Evolutionary conservation across 2,329 filamentous ascomycete species (phyloP).

Genomic region (Trichoderma sp.): DNA sequence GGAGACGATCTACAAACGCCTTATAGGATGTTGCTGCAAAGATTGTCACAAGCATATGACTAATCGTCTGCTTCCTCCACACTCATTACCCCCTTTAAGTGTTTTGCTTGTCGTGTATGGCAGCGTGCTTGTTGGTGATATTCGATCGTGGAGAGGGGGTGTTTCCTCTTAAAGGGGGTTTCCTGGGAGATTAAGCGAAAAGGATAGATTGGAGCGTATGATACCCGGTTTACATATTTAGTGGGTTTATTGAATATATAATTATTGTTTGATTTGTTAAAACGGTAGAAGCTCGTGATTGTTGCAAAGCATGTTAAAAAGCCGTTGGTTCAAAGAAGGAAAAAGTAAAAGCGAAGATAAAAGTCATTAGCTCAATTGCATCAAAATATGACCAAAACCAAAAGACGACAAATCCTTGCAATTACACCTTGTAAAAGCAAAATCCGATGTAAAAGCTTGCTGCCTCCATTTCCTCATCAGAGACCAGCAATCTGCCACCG

Average conservation of each 20-base stretch:
- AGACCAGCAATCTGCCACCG: slow-evolving; percentile 68
- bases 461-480: slow-evolving; percentile 87
- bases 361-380: neutral
- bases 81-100: neutral
- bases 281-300: neutral
- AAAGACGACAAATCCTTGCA: neutral
- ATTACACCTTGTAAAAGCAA: slow-evolving; percentile 91
- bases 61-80: neutral
- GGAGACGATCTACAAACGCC: slow-evolving; percentile 58
- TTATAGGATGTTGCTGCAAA: slow-evolving; percentile 28
- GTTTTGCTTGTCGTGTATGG: neutral
- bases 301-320: neutral
- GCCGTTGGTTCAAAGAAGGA: neutral
- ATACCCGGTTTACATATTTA: slow-evolving; percentile 21
- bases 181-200: neutral
- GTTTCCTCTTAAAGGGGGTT: neutral
- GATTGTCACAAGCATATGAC: neutral
- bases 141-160: neutral
- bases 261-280: neutral
- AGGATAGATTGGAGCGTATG: slow-evolving; percentile 15
- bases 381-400: neutral
- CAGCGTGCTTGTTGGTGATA: neutral
- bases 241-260: slow-evolving; percentile 1
- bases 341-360: neutral
- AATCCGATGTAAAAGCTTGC: slow-evolving; percentile 91